Base-by-base conservation (phyloP, 2,329 filamentous ascomycete species). In the Phialophora verrucosa region DNA sequence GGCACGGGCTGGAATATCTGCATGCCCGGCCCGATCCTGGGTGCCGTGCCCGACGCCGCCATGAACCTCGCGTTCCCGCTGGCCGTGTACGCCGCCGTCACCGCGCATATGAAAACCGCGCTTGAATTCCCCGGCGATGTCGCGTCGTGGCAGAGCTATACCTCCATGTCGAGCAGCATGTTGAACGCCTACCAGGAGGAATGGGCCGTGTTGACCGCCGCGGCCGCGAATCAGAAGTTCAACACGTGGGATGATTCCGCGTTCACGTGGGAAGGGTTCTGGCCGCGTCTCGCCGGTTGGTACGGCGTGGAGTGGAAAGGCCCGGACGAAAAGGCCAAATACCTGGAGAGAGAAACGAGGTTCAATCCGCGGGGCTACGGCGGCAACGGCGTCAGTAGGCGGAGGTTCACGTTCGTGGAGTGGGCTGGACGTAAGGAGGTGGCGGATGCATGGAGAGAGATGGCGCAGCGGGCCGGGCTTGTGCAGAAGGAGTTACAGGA, bases 31-130 rank as follows among this genome's bases (percentile, higher is more conserved):
- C 80, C 77, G 67, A 82, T 86, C 62, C 73, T 83, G 32, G 83
- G 83, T n/a, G 81, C 81, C 1, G 81, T 83, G 0, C 79, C 78
- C 14, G 81, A 83, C 67, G 80, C 80, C 2, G 78, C 80, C 0
- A 84, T 85, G 78, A 86, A 85, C 69, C 72, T 81, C 5, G 75
- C 80, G 1, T 79, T 81, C 42, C 80, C 81, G 0, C 74, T 85
- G 1, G 83, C 80, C 5, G 76, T 85, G 8, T 85, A 85, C 67
- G 83, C 82, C 1, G 76, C 78, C 1, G 80, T 85, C 0, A 78
- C 79, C 49, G 79, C 78, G 23, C 74, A 82, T 55, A 72, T 82
- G 6, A 72, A 74, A 10, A 66, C 77, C 47, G 74, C 74, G 5
- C 73, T 85, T 2, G 75, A 77, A 4, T 85, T 80, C 62, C 83